Evolutionary conservation across 768 basidiomycete species (phyloP).

Genomic region (Podaxis sp.): DNA sequence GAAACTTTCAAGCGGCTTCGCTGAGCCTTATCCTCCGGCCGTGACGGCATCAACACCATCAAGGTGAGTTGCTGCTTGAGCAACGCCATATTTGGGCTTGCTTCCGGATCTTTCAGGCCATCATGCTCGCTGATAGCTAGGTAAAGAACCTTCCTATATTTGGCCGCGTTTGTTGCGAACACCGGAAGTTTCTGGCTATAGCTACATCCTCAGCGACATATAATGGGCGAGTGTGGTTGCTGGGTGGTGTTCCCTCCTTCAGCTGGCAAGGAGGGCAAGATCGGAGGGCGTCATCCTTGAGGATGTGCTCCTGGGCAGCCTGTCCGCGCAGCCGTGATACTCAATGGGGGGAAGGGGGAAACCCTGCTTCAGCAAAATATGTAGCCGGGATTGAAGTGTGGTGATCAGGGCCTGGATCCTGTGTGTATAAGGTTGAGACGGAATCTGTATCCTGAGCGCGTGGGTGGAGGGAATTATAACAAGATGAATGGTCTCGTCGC

Average conservation of each 20-base stretch:
- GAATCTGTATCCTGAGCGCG: slow-evolving; percentile 14
- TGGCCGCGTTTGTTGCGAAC: slow-evolving; percentile 66
- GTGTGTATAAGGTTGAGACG: neutral
- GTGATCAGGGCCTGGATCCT: neutral
- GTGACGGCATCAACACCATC: neutral
- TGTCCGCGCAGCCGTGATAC: neutral
- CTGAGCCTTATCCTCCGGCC: neutral
- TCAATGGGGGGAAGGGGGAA: neutral
- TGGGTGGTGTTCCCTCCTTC: neutral
- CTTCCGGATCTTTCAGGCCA: slow-evolving; percentile 62
- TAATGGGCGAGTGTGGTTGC: neutral
- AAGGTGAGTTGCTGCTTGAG: neutral
- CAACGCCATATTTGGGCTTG: slow-evolving; percentile 46
- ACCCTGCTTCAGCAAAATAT: neutral
- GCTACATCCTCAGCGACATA: slow-evolving; percentile 30
- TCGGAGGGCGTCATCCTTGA: no score
- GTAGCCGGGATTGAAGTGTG: neutral
- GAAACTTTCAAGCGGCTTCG: slow-evolving; percentile 45
- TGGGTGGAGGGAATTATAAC: neutral
- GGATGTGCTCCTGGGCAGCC: no score
- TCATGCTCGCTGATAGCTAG: slow-evolving; percentile 62
- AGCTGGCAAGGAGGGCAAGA: neutral
- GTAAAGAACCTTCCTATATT: slow-evolving; percentile 60
- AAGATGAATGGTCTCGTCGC: neutral
- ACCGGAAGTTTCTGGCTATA: slow-evolving; percentile 50